Evolutionary conservation across 768 basidiomycete genomes (phyloP).

Genomic region (Mycena vitilis): DNA sequence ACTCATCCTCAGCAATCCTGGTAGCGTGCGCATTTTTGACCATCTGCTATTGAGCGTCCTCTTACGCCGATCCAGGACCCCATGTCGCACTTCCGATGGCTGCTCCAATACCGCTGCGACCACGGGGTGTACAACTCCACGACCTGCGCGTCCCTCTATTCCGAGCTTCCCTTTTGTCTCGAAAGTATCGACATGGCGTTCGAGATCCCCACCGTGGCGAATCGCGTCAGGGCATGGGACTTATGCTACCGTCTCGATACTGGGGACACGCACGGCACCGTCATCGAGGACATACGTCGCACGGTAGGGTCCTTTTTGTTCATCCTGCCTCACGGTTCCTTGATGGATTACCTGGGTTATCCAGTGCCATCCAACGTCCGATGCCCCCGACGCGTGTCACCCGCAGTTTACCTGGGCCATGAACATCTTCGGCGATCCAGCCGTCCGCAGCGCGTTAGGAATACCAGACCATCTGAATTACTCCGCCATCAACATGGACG

Average conservation of each 20-base stretch:
- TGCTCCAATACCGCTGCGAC: conserved; percentile 40
- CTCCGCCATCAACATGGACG: not conserved
- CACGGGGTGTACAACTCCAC: conserved; percentile 41
- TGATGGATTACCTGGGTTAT: conserved; percentile 21
- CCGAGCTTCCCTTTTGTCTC: conserved; percentile 38
- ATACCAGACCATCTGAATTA: not conserved
- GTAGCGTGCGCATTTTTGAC: conserved; percentile 24
- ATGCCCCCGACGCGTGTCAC: conserved; percentile 8
- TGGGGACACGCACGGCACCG: conserved; percentile 5
- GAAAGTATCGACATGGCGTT: conserved; percentile 27
- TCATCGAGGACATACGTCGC: conserved; percentile 1
- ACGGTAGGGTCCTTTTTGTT: not conserved
- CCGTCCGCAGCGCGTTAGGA: not conserved
- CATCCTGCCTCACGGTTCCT: not conserved
- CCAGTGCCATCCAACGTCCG: conserved; percentile 29
- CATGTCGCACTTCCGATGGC: conserved; percentile 40
- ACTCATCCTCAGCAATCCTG: conserved; percentile 41
- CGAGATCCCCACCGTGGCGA: conserved; percentile 7
- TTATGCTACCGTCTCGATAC: not conserved
- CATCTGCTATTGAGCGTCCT: too few relatives aligned
- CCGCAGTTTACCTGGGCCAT: conserved; percentile 8
- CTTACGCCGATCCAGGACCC: conserved; percentile 33
- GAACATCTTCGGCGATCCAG: not conserved
- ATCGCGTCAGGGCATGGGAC: conserved; percentile 5
- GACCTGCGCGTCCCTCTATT: conserved; percentile 34